Conservation (phyloP, 2,329 filamentous ascomycete genomes). For the Thelonectria discophora region DNA sequence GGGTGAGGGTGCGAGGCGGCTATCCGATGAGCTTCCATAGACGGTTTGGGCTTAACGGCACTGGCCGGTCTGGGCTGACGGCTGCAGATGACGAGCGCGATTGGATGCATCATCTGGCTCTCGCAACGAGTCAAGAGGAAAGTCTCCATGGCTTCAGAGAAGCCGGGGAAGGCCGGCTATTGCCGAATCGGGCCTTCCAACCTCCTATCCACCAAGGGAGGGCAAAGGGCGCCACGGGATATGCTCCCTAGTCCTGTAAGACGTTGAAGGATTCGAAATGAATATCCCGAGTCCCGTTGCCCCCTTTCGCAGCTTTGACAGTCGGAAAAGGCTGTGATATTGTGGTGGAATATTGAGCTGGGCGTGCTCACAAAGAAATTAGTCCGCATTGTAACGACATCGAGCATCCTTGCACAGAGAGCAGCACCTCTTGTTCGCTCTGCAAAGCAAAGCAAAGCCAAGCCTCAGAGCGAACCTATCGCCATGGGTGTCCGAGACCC, state of each 20-base stretch:
- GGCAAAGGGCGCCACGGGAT: conserved; percentile 2
- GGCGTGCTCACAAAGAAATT: conserved; percentile 10
- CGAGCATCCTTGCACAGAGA: conserved; percentile 31
- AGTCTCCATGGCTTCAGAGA: conserved; percentile 13
- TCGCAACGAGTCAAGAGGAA: conserved; percentile 8
- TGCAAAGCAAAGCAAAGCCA: too few species aligned
- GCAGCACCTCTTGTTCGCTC: conserved; percentile 20
- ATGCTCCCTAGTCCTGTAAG: not conserved
- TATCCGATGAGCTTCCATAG: conserved; percentile 23
- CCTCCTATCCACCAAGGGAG: not conserved
- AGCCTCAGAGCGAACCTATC: conserved; percentile 28
- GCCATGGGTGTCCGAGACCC: conserved; percentile 33
- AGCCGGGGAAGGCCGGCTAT: conserved; percentile 11
- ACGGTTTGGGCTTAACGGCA: conserved; percentile 21
- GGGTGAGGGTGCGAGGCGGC: not conserved
- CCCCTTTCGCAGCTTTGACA: conserved; percentile 3
- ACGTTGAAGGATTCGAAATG: conserved; percentile 8
- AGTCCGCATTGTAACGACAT: conserved; percentile 28
- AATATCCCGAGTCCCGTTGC: conserved; percentile 1
- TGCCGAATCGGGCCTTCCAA: conserved; percentile 16
- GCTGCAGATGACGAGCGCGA: conserved; percentile 34
- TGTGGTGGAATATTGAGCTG: conserved; percentile 27
- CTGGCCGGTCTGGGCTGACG: conserved; percentile 38
- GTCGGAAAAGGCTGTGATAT: conserved; percentile 25
- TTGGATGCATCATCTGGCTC: conserved; percentile 31